These are phyloP conservation scores for Hypoxylon intermedium DNA, from an alignment of 495 filamentous ascomycete species.

Conservation along the genomic window DNA sequence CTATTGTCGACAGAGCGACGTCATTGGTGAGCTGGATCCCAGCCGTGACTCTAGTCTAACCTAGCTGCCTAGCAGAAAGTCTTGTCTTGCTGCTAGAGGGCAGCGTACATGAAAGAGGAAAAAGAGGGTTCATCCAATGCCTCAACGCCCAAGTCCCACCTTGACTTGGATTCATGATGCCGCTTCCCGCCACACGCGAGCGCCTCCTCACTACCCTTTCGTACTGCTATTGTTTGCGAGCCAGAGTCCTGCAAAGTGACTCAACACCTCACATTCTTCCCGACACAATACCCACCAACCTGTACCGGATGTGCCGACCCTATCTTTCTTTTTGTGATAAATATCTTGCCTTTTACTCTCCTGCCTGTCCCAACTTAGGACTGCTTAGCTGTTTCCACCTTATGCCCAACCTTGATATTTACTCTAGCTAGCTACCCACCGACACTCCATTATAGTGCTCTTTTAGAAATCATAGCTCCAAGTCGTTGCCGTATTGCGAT, in stretches of 20 bases:
- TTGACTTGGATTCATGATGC: constrained; percentile 26
- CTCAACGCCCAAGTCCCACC: constrained; percentile 34
- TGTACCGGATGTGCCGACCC: constrained; percentile 5
- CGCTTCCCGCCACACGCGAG: constrained; percentile 35
- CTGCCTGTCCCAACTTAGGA: neutral
- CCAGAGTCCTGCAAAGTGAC: constrained; percentile 3
- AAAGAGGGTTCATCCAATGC: constrained; percentile 1
- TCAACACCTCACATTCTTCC: constrained; percentile 30
- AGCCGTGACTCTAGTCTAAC: constrained; percentile 17
- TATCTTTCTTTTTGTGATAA: constrained; percentile 8
- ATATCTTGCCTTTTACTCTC: neutral
- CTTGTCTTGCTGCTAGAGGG: neutral
- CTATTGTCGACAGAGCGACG: constrained; percentile 29
- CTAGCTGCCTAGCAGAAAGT: constrained; percentile 5
- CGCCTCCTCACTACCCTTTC: constrained; percentile 7
- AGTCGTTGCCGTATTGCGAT: neutral
- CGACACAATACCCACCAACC: constrained; percentile 15
- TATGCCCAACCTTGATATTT: constrained; percentile 16
- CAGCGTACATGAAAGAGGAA: constrained; percentile 9
- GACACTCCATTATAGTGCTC: neutral
- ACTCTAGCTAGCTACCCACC: constrained; percentile 8
- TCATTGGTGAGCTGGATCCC: constrained; percentile 29
- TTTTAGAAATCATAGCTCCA: neutral
- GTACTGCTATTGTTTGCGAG: constrained; percentile 16
- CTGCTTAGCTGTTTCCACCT: constrained; percentile 7